Evolutionary conservation across 805 yeast species (phyloP).

Genomic region (Komagataella pseudopastoris): DNA sequence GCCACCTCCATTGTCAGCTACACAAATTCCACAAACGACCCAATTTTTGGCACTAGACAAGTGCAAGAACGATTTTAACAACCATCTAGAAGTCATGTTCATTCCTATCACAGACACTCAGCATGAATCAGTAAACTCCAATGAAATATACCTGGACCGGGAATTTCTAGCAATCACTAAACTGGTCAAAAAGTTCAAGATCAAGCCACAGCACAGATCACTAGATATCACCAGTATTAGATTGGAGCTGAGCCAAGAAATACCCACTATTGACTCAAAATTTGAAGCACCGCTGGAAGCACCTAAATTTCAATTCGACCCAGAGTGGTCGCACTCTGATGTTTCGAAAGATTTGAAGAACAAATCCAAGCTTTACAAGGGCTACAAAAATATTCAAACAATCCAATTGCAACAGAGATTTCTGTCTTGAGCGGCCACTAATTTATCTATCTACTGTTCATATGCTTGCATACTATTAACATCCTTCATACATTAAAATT

Average conservation of each 20-base stretch:
- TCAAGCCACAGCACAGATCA: background rate
- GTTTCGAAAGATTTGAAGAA: background rate
- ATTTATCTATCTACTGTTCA: background rate
- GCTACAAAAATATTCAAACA: background rate
- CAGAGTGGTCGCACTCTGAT: background rate
- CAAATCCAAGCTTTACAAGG: background rate
- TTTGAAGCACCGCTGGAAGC: background rate
- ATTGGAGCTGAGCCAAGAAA: background rate
- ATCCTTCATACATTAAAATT: too few relatives aligned
- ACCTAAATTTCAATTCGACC: background rate
- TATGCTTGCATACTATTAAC: background rate
- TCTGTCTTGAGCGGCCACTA: background rate
- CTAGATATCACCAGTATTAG: background rate
- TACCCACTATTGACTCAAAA: background rate
- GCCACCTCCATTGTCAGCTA: background rate
- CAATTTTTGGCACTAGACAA: conserved; percentile 75
- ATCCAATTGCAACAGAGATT: background rate
- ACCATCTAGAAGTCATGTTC: conserved; percentile 38
- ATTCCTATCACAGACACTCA: conserved; percentile 18
- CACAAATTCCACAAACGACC: conserved; percentile 14
- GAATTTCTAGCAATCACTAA: conserved; percentile 17
- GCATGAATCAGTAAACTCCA: conserved; percentile 7
- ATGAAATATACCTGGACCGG: conserved; percentile 19
- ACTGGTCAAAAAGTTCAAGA: conserved; percentile 6
- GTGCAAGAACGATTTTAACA: conserved; percentile 49